phyloP scores from a whole-genome alignment of 257 asterid species.

The Prunella vulgaris region DNA sequence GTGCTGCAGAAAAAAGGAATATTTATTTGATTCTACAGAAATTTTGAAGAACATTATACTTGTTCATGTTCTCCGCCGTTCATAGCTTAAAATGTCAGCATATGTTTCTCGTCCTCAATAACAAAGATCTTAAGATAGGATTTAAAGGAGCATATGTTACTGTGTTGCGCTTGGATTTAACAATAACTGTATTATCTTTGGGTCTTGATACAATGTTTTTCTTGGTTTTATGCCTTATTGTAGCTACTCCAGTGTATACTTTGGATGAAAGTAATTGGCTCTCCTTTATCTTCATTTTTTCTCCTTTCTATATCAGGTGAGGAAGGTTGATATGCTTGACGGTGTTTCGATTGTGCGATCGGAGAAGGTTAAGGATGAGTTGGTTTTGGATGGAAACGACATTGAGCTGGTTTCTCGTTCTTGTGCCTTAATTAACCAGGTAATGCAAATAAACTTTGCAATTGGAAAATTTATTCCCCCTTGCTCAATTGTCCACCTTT shows the following conservation, averaged over 20 bases:
- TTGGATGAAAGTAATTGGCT: background rate
- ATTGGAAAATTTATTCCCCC: background rate
- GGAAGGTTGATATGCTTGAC: constrained; percentile 85
- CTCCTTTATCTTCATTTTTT: background rate
- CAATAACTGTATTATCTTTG: background rate
- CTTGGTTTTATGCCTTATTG: background rate
- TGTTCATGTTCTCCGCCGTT: background rate
- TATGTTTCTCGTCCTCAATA: background rate
- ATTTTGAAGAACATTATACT: background rate
- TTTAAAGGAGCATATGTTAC: background rate
- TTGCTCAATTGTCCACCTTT: background rate
- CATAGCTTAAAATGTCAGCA: background rate
- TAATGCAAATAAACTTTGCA: background rate
- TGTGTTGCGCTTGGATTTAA: background rate
- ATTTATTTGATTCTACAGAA: background rate
- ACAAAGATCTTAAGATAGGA: background rate
- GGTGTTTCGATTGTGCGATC: constrained; percentile 71
- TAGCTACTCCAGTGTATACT: background rate
- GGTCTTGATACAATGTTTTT: background rate
- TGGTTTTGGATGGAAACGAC: constrained; percentile 73
- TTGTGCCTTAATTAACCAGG: constrained; percentile 74
- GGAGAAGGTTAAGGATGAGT: constrained; percentile 82
- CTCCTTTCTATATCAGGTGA: constrained; percentile 35
- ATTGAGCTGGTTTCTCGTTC: constrained; percentile 83
- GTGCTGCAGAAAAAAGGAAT: background rate